Conservation (phyloP, 2,329 filamentous ascomycete genomes). For the Calonectria fujianensis region DNA sequence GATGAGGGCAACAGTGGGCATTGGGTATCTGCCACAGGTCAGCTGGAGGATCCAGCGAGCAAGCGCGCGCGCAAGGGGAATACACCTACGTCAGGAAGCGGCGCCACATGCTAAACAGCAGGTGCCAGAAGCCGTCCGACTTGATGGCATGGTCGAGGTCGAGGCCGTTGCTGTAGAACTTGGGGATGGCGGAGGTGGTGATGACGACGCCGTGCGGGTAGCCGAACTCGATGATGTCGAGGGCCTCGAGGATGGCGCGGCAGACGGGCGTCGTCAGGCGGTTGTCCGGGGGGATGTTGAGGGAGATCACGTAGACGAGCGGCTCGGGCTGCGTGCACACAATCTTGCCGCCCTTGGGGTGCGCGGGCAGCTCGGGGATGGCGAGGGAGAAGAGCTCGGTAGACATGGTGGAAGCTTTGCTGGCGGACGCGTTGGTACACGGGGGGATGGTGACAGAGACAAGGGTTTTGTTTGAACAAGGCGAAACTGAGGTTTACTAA, state of each 20-base stretch:
- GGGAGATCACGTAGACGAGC: conserved; percentile 82
- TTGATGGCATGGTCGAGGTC: conserved; percentile 80
- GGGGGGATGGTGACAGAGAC: not conserved
- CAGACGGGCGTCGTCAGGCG: conserved; percentile 82
- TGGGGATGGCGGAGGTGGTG: conserved; percentile 83
- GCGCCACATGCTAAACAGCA: conserved; percentile 79
- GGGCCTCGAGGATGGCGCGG: conserved; percentile 79
- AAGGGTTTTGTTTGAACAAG: not conserved
- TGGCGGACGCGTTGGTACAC: not conserved
- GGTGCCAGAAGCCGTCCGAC: conserved; percentile 77
- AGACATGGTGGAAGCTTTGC: conserved; percentile 32
- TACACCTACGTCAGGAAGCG: conserved; percentile 67
- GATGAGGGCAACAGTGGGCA: conserved; percentile 87
- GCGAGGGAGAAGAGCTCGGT: conserved; percentile 68
- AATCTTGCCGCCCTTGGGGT: conserved; percentile 73
- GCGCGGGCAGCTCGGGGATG: conserved; percentile 68
- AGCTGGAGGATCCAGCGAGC: no score
- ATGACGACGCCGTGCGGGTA: conserved; percentile 83
- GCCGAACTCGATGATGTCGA: conserved; percentile 83
- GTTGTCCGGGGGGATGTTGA: conserved; percentile 84
- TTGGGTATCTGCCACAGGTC: conserved; percentile 73
- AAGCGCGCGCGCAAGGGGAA: not conserved
- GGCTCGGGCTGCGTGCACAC: conserved; percentile 76
- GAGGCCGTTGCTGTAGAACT: conserved; percentile 91
- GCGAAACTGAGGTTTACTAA: not conserved